phyloP scores from a whole-genome alignment of 352 stramenopile species.

The Thalassiosira allenii region DNA sequence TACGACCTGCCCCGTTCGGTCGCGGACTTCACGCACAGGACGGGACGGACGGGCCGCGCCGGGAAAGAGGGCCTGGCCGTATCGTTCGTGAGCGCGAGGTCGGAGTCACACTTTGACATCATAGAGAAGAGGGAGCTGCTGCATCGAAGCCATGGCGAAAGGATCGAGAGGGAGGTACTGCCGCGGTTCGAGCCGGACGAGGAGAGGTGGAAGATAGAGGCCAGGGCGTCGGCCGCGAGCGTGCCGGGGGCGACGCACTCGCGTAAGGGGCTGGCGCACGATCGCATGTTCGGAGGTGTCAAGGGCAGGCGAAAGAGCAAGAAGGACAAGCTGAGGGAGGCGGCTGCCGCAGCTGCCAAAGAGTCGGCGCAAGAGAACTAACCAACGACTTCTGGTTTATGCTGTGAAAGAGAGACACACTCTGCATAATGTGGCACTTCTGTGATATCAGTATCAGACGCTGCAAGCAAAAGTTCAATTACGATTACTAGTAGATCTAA shows the following conservation, averaged over 20 bases:
- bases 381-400: too few species aligned
- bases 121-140: slow-evolving; percentile 72
- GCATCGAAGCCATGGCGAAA: slow-evolving; percentile 7
- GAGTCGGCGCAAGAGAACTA: too few species aligned
- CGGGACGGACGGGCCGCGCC: slow-evolving; percentile 92
- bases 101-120: slow-evolving; percentile 73
- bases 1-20: slow-evolving; percentile 93
- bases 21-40: slow-evolving; percentile 95
- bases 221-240: slow-evolving; percentile 29
- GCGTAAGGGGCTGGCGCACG: slow-evolving; percentile 66
- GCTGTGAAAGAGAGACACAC: too few species aligned
- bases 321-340: slow-evolving; percentile 77
- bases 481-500: too few species aligned
- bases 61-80: slow-evolving; percentile 87
- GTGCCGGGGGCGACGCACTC: slow-evolving; percentile 65
- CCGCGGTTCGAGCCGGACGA: slow-evolving; percentile 69
- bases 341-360: slow-evolving; percentile 44
- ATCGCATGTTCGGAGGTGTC: slow-evolving; percentile 78
- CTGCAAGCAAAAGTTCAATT: too few species aligned
- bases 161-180: slow-evolving; percentile 67
- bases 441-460: too few species aligned
- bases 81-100: slow-evolving; percentile 72
- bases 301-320: slow-evolving; percentile 78
- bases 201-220: slow-evolving; percentile 60
- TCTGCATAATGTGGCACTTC: too few species aligned